Evolutionary conservation across 2,329 filamentous ascomycete genomes (phyloP), one percentile per base, ranked within the genome.

Genomic region (Anisogramma anomala): DNA sequence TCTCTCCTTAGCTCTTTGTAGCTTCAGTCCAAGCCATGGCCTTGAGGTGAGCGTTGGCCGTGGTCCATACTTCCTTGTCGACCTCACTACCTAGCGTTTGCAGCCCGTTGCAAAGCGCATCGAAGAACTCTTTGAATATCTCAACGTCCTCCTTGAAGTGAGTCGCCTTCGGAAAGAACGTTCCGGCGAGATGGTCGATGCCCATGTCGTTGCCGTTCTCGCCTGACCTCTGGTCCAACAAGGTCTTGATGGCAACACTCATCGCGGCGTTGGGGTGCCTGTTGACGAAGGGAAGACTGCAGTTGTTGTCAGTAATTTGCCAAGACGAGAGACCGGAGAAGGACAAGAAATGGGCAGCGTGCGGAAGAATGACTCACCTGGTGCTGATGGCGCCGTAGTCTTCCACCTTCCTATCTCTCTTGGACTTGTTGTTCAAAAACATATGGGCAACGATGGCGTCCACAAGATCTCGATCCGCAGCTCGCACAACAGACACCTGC

Each of bases 371-470:
- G 11, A 62, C 74, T 55, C 69, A 89, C 85, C 74, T 75, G 50
- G 84, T 73, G 49, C 79, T 79, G 44, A 96, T 69, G 34, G 81
- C 72, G 41, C 77, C 62, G 46, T 77, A 73, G 55, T 84, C 80
- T 10, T 15, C 32, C 17, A 42, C 26, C 27, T 73, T 67, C 41
- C 78, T 70, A 43, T 81, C 74, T 28, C 88, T 76, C 43, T 83
- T 72, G 15, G 80, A 83, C 53, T 93, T 84, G 6, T 79, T 85
- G 52, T 80, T 79, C 53, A 95, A 69, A 51, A 95, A 79, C 66
- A 94, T 76, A 22, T 82, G 81, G 5, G 79, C 79, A 15, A 88
- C 69, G 48, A 89, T 76, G 31, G 86, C 82, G 61, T 98, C 91
- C 11, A 91, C 66, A 26, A 96, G 64, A 57, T 94, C 87, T 35